These are phyloP conservation scores for Penicillium macrosclerotiorum DNA, from an alignment of 495 filamentous ascomycete species.

Conservation along the genomic window DNA sequence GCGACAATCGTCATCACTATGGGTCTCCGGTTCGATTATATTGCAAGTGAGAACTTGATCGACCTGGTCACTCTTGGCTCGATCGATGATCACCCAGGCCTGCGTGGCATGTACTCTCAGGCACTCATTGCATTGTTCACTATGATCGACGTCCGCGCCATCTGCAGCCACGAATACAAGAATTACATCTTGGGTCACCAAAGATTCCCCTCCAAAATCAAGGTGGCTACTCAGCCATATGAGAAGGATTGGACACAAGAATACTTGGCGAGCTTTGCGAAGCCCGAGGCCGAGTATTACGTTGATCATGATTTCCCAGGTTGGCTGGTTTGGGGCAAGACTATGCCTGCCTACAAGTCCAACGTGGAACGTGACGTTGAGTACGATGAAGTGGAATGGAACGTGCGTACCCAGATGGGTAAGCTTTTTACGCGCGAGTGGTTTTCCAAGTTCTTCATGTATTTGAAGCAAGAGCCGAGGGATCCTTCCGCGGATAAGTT, in stretches of 20 bases:
- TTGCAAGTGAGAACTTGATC: conserved; percentile 76
- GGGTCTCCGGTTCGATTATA: conserved; percentile 82
- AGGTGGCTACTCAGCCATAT: conserved; percentile 65
- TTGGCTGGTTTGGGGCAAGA: conserved; percentile 94
- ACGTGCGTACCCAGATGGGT: conserved; percentile 77
- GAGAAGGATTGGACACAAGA: conserved; percentile 76
- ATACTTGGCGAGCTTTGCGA: conserved; percentile 74
- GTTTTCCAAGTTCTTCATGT: conserved; percentile 85
- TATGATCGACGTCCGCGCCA: conserved; percentile 78
- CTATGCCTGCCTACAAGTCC: conserved; percentile 72
- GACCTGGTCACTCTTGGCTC: conserved; percentile 81
- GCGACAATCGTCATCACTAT: conserved; percentile 85
- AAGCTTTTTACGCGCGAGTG: conserved; percentile 74
- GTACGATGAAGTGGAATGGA: conserved; percentile 80
- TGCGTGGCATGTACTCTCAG: conserved; percentile 76
- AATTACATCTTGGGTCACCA: conserved; percentile 80
- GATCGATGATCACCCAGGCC: conserved; percentile 84
- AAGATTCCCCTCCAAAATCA: conserved; percentile 68
- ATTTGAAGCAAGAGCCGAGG: conserved; percentile 94
- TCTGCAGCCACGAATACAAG: conserved; percentile 80
- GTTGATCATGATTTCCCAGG: conserved; percentile 90
- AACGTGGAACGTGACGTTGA: conserved; percentile 65
- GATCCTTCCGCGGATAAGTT: conserved; percentile 83
- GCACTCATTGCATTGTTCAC: conserved; percentile 79
- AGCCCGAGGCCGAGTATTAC: conserved; percentile 80